A percentile compares a stretch with the other conserved stretches of the same genome.
Conservation (phyloP, 768 basidiomycete genomes). For the Boletus tylopilopsis region DNA sequence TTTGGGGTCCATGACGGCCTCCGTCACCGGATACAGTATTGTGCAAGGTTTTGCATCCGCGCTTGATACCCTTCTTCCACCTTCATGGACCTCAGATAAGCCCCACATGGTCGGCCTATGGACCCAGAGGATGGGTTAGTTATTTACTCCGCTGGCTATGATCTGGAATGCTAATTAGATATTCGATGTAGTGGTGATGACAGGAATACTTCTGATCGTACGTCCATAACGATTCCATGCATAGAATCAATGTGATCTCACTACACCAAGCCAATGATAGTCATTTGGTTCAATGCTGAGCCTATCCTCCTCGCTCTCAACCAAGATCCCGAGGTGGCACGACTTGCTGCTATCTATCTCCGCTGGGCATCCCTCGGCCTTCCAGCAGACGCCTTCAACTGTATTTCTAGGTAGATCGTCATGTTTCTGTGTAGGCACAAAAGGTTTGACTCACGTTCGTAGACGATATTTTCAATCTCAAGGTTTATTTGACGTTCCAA, state of each 20-base stretch:
- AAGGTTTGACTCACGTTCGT: neutral
- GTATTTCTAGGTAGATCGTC: constrained; percentile 45
- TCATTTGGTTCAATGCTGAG: constrained; percentile 85
- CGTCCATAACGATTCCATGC: constrained; percentile 22
- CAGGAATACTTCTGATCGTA: constrained; percentile 57
- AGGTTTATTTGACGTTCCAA: constrained; percentile 82
- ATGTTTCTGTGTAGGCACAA: neutral
- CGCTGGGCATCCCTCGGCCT: constrained; percentile 74
- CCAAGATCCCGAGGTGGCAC: constrained; percentile 84
- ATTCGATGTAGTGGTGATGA: constrained; percentile 51
- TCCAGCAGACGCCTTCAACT: constrained; percentile 65
- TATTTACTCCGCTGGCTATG: neutral
- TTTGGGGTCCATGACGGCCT: constrained; percentile 72
- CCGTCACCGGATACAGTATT: constrained; percentile 55
- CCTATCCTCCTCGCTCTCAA: constrained; percentile 66
- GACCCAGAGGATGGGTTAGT: constrained; percentile 83
- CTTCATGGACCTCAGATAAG: constrained; percentile 88
- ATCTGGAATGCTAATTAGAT: constrained; percentile 3
- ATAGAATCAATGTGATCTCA: neutral
- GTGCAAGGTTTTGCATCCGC: constrained; percentile 82
- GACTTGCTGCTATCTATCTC: constrained; percentile 72
- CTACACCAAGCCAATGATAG: constrained; percentile 43
- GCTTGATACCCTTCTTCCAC: constrained; percentile 90
- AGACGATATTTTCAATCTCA: constrained; percentile 72
- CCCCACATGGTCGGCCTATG: constrained; percentile 87